Conservation (phyloP, 1,139 yeast species). For the Pichia norvegensis region DNA sequence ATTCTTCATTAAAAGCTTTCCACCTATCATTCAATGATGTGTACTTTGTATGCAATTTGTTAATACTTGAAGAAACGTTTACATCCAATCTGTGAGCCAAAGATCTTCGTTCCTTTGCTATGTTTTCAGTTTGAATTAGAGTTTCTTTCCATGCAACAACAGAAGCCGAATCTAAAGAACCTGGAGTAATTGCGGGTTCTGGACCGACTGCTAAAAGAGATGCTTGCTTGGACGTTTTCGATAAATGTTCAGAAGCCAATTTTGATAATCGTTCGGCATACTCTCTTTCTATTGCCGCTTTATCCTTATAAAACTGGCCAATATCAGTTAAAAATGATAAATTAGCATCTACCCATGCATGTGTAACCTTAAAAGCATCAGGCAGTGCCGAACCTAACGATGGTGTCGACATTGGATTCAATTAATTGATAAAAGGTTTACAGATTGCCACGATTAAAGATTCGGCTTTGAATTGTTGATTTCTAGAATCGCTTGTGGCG, state of each 20-base stretch:
- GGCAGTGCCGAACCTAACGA: conserved; percentile 55
- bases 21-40: conserved; percentile 50
- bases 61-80: conserved; percentile 58
- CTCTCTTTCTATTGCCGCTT: conserved; percentile 76
- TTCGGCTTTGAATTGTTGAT: no score
- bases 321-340: conserved; percentile 70
- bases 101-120: conserved; percentile 59
- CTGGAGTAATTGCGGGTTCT: conserved; percentile 85
- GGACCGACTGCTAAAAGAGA: conserved; percentile 82
- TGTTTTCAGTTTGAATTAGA: conserved; percentile 72
- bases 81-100: conserved; percentile 56
- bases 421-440: no score
- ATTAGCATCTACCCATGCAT: conserved; percentile 71
- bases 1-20: conserved; percentile 49
- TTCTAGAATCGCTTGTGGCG: neutral
- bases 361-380: conserved; percentile 71
- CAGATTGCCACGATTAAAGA: no score
- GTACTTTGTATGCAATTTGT: conserved; percentile 46
- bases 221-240: conserved; percentile 64
- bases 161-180: conserved; percentile 87
- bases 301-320: conserved; percentile 74
- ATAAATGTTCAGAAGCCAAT: conserved; percentile 62
- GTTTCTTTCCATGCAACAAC: conserved; percentile 92
- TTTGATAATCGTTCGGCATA: conserved; percentile 62
- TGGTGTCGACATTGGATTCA: neutral